phyloP scores from a whole-genome alignment of 225 moss, liverwort and hornwort genomes.

The Pseudisothecium myosuroides region DNA sequence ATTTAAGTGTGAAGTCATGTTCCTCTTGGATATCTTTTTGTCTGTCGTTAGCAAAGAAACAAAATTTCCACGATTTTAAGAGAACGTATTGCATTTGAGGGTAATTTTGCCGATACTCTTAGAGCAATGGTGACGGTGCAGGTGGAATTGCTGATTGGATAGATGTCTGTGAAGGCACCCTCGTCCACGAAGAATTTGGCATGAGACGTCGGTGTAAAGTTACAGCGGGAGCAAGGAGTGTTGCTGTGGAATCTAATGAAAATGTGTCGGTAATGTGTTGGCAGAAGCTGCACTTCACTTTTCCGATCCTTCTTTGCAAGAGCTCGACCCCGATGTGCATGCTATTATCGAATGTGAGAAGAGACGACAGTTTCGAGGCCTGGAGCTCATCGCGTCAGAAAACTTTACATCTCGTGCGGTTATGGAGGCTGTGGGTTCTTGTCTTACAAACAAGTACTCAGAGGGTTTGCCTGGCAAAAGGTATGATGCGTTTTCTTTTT shows the following conservation, averaged over 20 bases:
- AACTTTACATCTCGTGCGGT: conserved; percentile 88
- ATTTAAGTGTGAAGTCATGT: too few species aligned
- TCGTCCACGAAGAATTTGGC: not conserved
- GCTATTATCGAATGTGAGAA: conserved; percentile 79
- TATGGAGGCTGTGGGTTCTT: conserved; percentile 93
- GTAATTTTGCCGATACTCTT: too few species aligned
- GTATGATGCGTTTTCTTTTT: not conserved
- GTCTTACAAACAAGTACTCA: conserved; percentile 87
- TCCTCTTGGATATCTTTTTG: too few species aligned
- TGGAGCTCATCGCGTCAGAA: conserved; percentile 86
- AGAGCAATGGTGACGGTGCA: too few species aligned
- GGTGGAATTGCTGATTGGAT: not conserved
- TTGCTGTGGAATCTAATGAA: not conserved
- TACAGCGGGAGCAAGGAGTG: not conserved
- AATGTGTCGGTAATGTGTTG: not conserved
- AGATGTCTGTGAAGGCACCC: not conserved
- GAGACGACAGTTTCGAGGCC: conserved; percentile 61
- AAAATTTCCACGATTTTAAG: too few species aligned
- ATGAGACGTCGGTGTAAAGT: not conserved
- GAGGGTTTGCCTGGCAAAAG: conserved; percentile 88
- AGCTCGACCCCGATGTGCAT: conserved; percentile 66
- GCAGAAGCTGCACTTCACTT: conserved; percentile 41
- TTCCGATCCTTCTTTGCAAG: conserved; percentile 44
- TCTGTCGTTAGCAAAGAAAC: too few species aligned
- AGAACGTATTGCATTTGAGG: too few species aligned